These are phyloP conservation scores for Myriosclerotinia scirpicola DNA, from an alignment of 2,329 filamentous ascomycete genomes.

Conservation along the genomic window DNA sequence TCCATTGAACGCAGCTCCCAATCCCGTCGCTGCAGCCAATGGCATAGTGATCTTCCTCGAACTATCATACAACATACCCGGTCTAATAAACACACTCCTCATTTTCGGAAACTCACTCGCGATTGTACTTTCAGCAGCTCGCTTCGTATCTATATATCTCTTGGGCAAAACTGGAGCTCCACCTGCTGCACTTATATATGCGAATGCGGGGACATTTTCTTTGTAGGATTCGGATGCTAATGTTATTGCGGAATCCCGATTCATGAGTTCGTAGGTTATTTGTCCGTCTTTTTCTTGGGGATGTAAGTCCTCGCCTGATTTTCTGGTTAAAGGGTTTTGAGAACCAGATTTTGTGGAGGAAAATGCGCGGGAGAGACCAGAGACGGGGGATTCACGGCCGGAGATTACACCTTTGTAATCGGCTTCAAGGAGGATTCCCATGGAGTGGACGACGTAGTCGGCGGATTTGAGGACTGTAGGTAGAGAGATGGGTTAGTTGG, in stretches of 20 bases:
- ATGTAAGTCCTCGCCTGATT: slow-evolving; percentile 59
- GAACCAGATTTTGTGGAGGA: slow-evolving; percentile 62
- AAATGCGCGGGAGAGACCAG: slow-evolving; percentile 78
- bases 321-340: slow-evolving; percentile 67
- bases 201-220: slow-evolving; percentile 67
- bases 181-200: slow-evolving; percentile 84
- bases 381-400: slow-evolving; percentile 78
- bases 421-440: slow-evolving; percentile 94
- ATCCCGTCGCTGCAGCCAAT: slow-evolving; percentile 73
- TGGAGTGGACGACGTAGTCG: slow-evolving; percentile 85
- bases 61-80: slow-evolving; percentile 86
- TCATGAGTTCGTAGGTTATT: slow-evolving; percentile 96
- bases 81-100: slow-evolving; percentile 78
- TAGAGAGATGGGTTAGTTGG: background rate
- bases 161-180: slow-evolving; percentile 81
- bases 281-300: slow-evolving; percentile 69
- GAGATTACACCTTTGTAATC: slow-evolving; percentile 94
- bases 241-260: slow-evolving; percentile 82
- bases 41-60: slow-evolving; percentile 80
- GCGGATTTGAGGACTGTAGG: slow-evolving; percentile 64
- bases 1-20: slow-evolving; percentile 74
- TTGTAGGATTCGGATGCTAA: slow-evolving; percentile 74
- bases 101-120: slow-evolving; percentile 69
- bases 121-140: slow-evolving; percentile 82
- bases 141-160: slow-evolving; percentile 87